Evolutionary conservation across 768 basidiomycete genomes (phyloP).

Genomic region (Leucocoprinus sp.): DNA sequence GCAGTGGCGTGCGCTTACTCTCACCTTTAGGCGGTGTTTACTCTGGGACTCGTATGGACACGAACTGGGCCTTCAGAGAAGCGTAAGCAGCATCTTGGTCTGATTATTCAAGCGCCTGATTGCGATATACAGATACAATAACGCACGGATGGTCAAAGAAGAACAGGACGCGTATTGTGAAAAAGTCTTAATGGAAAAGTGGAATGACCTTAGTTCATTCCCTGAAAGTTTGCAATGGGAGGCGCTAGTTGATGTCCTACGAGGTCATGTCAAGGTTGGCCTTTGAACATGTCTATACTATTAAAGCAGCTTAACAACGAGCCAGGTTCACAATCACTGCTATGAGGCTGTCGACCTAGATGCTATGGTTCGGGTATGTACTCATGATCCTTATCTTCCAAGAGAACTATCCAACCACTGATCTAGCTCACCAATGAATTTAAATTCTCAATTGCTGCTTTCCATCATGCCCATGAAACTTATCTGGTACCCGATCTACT

Average conservation of each 20-base stretch:
- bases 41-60: constrained; percentile 51
- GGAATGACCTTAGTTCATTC: constrained; percentile 44
- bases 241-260: constrained; percentile 65
- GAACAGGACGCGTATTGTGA: constrained; percentile 58
- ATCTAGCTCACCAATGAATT: constrained; percentile 51
- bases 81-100: constrained; percentile 27
- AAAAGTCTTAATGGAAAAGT: constrained; percentile 39
- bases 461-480: constrained; percentile 76
- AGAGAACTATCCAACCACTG: neutral
- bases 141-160: constrained; percentile 52
- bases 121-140: constrained; percentile 40
- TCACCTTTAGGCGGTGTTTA: constrained; percentile 33
- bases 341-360: constrained; percentile 64
- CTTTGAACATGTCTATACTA: neutral
- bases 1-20: constrained; percentile 9
- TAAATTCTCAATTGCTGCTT: constrained; percentile 63
- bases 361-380: constrained; percentile 49
- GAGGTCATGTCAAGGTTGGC: constrained; percentile 63
- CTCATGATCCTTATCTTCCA: neutral
- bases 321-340: constrained; percentile 48
- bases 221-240: constrained; percentile 69
- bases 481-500: constrained; percentile 81
- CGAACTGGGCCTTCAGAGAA: constrained; percentile 54
- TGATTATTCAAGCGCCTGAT: constrained; percentile 14
- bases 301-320: neutral